phyloP scores from a whole-genome alignment of 371 early-diverging fungal species.

The Mucor irregularis region DNA sequence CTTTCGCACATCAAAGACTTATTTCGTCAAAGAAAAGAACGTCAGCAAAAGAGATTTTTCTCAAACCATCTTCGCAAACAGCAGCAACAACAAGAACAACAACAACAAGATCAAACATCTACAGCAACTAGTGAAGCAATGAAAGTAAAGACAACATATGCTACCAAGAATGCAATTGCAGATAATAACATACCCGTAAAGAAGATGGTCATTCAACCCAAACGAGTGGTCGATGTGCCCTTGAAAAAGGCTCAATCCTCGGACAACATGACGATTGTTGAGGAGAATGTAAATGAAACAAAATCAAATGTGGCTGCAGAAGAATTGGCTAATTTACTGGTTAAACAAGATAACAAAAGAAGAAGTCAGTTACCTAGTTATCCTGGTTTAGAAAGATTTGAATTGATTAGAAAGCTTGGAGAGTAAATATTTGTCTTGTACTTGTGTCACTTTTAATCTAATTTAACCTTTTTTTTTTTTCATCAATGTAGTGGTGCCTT shows the following conservation, averaged over 20 bases:
- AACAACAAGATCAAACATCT: not conserved
- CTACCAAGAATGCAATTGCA: not conserved
- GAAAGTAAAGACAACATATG: not conserved
- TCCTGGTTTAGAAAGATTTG: constrained; percentile 50
- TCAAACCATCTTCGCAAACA: constrained; percentile 3
- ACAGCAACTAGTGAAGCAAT: not conserved
- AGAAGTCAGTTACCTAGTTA: constrained; percentile 39
- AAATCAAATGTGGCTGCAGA: not conserved
- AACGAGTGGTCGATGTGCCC: too few relatives aligned
- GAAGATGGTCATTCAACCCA: too few relatives aligned
- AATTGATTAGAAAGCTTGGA: constrained; percentile 55
- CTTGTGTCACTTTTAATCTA: not conserved
- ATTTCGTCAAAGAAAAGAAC: constrained; percentile 22
- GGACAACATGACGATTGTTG: constrained; percentile 1
- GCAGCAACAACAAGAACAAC: not conserved
- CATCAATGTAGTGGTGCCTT: constrained; percentile 69
- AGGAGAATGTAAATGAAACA: not conserved
- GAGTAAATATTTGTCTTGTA: constrained; percentile 44
- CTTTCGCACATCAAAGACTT: constrained; percentile 20
- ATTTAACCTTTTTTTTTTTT: not conserved
- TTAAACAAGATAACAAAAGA: constrained; percentile 15
- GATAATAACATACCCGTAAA: too few relatives aligned
- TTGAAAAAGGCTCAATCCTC: not conserved
- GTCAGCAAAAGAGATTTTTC: constrained; percentile 4
- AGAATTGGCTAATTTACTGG: constrained; percentile 13